phyloP scores from a whole-genome alignment of 208 protist genomes.

The Trypanosoma brucei region DNA sequence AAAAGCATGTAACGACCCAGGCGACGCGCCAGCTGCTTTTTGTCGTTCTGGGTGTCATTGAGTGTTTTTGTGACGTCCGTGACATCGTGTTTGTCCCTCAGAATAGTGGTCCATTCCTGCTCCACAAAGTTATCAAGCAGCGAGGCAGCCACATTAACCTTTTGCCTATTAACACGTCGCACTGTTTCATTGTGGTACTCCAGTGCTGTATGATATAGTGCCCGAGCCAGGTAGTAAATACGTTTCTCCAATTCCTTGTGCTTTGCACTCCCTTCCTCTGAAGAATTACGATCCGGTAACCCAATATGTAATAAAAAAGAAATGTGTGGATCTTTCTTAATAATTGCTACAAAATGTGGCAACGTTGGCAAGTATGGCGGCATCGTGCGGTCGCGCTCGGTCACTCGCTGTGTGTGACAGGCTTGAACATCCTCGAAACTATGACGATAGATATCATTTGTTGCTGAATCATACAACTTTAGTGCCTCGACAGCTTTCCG shows the following conservation, averaged over 20 bases:
- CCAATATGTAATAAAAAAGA: constrained; percentile 62
- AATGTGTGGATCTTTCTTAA: constrained; percentile 69
- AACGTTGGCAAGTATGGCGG: constrained; percentile 63
- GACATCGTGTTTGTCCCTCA: constrained; percentile 4
- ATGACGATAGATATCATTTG: constrained; percentile 58
- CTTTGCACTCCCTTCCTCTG: constrained; percentile 13
- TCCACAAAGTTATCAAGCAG: constrained; percentile 68
- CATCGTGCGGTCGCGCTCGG: constrained; percentile 30
- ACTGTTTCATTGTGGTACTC: constrained; percentile 65
- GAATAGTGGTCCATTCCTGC: constrained; percentile 26
- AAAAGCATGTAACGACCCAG: constrained; percentile 63
- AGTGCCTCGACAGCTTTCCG: constrained; percentile 49
- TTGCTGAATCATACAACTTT: constrained; percentile 55
- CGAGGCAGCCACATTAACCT: constrained; percentile 68
- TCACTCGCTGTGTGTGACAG: constrained; percentile 20
- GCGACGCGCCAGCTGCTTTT: constrained; percentile 34
- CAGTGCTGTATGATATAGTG: constrained; percentile 56
- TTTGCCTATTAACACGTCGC: constrained; percentile 72
- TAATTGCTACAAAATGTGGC: constrained; percentile 63
- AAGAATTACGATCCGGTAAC: constrained; percentile 16
- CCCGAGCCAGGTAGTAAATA: constrained; percentile 47
- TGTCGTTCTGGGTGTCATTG: constrained; percentile 7
- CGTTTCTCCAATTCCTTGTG: constrained; percentile 51
- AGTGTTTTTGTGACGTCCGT: not conserved
- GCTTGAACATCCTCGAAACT: constrained; percentile 44